Evolutionary conservation across 164 flowering plant genomes (phyloP).

Genomic region (Platanus orientalis): DNA sequence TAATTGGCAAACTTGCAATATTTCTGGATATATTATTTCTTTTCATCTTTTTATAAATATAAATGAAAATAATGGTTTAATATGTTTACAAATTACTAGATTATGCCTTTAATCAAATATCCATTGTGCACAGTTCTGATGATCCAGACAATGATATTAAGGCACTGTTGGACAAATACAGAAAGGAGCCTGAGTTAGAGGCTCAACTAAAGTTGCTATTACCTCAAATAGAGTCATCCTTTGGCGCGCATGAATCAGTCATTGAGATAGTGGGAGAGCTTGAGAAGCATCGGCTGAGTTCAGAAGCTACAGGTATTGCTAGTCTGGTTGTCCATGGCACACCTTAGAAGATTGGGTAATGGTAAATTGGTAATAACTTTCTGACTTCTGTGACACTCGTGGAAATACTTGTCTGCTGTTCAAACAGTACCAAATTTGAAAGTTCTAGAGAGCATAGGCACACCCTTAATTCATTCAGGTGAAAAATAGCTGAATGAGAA

Average conservation of each 20-base stretch:
- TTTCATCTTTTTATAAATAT: too few relatives aligned
- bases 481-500: too few relatives aligned
- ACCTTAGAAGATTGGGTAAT: too few relatives aligned
- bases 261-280: conserved; percentile 63
- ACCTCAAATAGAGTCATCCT: conserved; percentile 69
- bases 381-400: too few relatives aligned
- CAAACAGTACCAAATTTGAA: too few relatives aligned
- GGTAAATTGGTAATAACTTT: too few relatives aligned
- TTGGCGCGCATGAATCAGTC: conserved; percentile 57
- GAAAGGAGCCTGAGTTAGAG: conserved; percentile 55
- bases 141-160: conserved; percentile 66
- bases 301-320: conserved; percentile 65
- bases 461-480: too few relatives aligned
- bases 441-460: too few relatives aligned
- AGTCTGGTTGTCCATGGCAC: too few relatives aligned
- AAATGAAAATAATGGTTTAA: neutral
- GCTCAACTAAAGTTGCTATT: conserved; percentile 59
- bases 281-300: conserved; percentile 52
- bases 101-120: conserved; percentile 2
- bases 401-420: too few relatives aligned
- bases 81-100: neutral
- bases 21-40: too few relatives aligned
- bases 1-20: too few relatives aligned
- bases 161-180: conserved; percentile 44
- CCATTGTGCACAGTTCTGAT: conserved; percentile 50